phyloP scores from a whole-genome alignment of 2,329 filamentous ascomycete genomes.

The Paradendryphiella salina region DNA sequence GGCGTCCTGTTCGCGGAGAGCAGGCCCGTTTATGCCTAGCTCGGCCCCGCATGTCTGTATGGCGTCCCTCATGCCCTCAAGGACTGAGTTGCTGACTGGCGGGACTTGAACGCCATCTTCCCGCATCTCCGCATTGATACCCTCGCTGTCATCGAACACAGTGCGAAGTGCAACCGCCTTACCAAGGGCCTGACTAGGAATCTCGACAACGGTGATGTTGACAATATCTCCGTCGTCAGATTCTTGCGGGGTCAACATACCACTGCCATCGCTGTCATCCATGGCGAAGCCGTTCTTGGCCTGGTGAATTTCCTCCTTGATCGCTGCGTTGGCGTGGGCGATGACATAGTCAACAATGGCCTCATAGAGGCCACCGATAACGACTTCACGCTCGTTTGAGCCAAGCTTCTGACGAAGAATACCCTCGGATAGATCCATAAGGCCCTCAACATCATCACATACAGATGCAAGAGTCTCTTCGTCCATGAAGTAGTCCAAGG shows the following conservation, averaged over 20 bases:
- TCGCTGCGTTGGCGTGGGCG: slow-evolving; percentile 81
- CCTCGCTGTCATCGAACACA: slow-evolving; percentile 87
- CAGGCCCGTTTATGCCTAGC: slow-evolving; percentile 70
- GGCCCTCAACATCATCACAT: slow-evolving; percentile 84
- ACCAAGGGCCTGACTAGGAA: slow-evolving; percentile 76
- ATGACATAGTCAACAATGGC: slow-evolving; percentile 95
- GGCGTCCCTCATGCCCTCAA: slow-evolving; percentile 84
- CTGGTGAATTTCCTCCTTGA: slow-evolving; percentile 71
- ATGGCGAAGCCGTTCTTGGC: slow-evolving; percentile 69
- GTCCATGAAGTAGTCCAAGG: slow-evolving; percentile 80
- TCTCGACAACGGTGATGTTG: slow-evolving; percentile 82
- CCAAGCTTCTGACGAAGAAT: slow-evolving; percentile 76
- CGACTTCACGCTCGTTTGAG: slow-evolving; percentile 78
- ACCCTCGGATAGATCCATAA: slow-evolving; percentile 86
- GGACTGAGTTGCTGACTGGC: slow-evolving; percentile 74
- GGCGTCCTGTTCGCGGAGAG: slow-evolving; percentile 72
- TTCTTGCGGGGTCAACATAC: slow-evolving; percentile 62
- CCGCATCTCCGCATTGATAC: slow-evolving; percentile 97
- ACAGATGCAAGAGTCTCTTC: slow-evolving; percentile 81
- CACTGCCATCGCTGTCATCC: slow-evolving; percentile 59
- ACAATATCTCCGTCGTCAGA: slow-evolving; percentile 84
- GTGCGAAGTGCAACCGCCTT: slow-evolving; percentile 88
- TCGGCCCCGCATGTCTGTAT: slow-evolving; percentile 76
- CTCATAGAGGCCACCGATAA: slow-evolving; percentile 89
- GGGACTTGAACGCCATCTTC: slow-evolving; percentile 84